Conservation (phyloP, 2,329 filamentous ascomycete species). For the Sphaceloma murrayae region DNA sequence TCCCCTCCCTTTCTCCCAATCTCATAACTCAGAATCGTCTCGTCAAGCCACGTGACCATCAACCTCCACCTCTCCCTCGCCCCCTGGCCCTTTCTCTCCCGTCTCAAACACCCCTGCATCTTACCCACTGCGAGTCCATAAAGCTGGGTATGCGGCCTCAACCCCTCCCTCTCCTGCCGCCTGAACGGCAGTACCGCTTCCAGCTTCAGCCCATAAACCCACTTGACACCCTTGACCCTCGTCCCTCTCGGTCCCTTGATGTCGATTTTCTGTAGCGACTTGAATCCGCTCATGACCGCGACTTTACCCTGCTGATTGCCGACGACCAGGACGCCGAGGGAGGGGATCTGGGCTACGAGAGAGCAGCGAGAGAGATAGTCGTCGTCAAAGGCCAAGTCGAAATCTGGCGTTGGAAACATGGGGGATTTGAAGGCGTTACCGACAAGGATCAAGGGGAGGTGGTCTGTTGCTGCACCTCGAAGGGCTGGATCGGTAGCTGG, state of each 20-base stretch:
- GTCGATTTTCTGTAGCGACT: conserved; percentile 26
- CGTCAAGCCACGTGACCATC: conserved; percentile 62
- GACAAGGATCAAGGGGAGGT: conserved; percentile 22
- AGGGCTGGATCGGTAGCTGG: not conserved
- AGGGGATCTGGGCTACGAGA: conserved; percentile 56
- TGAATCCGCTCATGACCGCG: conserved; percentile 49
- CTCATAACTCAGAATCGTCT: conserved; percentile 61
- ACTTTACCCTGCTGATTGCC: conserved; percentile 59
- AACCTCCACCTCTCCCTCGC: conserved; percentile 55
- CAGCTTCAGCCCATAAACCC: conserved; percentile 40
- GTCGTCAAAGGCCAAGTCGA: conserved; percentile 25
- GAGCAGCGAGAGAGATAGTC: conserved; percentile 45
- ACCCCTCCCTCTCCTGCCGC: conserved; percentile 42
- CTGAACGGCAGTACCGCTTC: conserved; percentile 48
- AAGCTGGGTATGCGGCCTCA: conserved; percentile 45
- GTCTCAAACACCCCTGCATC: conserved; percentile 39
- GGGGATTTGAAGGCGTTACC: conserved; percentile 27
- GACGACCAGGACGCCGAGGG: conserved; percentile 59
- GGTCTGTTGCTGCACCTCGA: not conserved
- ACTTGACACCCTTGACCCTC: conserved; percentile 37
- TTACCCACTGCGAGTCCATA: conserved; percentile 60
- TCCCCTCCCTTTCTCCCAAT: conserved; percentile 32
- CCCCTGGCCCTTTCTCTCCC: conserved; percentile 23
- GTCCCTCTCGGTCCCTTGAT: not conserved
- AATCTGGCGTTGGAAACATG: conserved; percentile 27